Evolutionary conservation across 805 yeast genomes (phyloP).

Genomic region (Komagataella kurtzmanii): DNA sequence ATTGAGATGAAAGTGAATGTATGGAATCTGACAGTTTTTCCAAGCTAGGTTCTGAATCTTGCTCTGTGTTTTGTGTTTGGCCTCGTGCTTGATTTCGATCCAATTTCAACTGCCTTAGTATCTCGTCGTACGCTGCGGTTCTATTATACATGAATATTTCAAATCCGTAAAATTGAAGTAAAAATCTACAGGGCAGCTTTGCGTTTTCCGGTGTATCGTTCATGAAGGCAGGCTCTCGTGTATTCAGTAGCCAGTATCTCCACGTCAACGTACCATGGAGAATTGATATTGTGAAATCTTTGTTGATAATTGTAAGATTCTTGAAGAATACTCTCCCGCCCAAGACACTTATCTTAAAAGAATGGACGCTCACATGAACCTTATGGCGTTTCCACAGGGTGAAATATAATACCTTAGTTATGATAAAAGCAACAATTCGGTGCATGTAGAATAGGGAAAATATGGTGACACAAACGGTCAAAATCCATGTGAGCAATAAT

Average conservation of each 20-base stretch:
- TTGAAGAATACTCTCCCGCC: conserved; percentile 77
- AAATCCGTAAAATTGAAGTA: conserved; percentile 55
- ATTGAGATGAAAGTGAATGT: background rate
- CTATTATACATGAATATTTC: conserved; percentile 80
- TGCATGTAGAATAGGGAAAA: conserved; percentile 66
- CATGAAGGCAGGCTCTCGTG: conserved; percentile 13
- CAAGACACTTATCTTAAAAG: conserved; percentile 62
- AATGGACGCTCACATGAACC: conserved; percentile 52
- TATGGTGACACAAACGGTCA: conserved; percentile 47
- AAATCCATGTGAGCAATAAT: conserved; percentile 73
- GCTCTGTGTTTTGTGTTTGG: conserved; percentile 37
- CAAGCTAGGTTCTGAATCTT: background rate
- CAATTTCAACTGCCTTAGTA: conserved; percentile 18
- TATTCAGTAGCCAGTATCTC: conserved; percentile 71
- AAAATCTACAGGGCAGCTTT: conserved; percentile 40
- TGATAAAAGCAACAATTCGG: conserved; percentile 47
- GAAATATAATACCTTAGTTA: conserved; percentile 38
- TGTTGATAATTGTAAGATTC: conserved; percentile 60
- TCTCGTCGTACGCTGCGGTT: conserved; percentile 59
- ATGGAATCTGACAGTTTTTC: background rate
- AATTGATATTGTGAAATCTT: conserved; percentile 57
- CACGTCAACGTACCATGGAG: conserved; percentile 71
- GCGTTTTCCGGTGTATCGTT: conserved; percentile 19
- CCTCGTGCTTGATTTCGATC: conserved; percentile 2
- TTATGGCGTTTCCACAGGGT: conserved; percentile 51